Percentiles rank a stretch among this genome's conserved stretches.
These are phyloP conservation scores for Trichophyton mentagrophytes DNA, from an alignment of 2,329 filamentous ascomycete species.

Conservation along the genomic window DNA sequence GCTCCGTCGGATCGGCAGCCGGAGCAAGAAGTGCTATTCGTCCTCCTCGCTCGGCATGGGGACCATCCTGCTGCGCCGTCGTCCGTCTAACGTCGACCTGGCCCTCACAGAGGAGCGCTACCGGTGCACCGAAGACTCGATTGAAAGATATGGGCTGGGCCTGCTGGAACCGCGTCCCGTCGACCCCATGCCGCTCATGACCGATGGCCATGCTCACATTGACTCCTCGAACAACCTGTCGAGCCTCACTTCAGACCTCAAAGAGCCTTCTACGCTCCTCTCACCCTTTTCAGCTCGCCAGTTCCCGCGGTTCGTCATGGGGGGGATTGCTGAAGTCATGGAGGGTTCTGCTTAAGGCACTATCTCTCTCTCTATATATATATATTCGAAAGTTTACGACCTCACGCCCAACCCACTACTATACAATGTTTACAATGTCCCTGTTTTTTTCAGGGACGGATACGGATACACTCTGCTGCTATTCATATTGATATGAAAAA, in stretches of 20 bases:
- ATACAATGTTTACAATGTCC: neutral
- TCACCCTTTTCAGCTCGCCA: conserved; percentile 8
- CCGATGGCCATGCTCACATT: conserved; percentile 5
- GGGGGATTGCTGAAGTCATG: conserved; percentile 38
- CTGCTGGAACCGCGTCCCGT: conserved; percentile 36
- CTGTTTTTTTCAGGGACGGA: neutral
- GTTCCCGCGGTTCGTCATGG: conserved; percentile 32
- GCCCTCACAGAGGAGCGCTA: conserved; percentile 32
- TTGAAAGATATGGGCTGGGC: conserved; percentile 30
- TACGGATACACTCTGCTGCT: no score
- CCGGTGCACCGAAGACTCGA: conserved; percentile 26
- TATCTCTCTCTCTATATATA: no score
- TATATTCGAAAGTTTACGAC: neutral
- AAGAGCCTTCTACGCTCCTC: neutral
- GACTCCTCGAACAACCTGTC: conserved; percentile 6
- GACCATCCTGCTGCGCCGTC: conserved; percentile 26
- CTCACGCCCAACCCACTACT: neutral
- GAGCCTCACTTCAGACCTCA: conserved; percentile 1
- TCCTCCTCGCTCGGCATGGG: conserved; percentile 21
- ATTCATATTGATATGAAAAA: neutral
- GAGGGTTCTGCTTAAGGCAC: conserved; percentile 26
- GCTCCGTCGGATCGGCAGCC: conserved; percentile 12
- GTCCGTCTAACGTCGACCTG: conserved; percentile 33
- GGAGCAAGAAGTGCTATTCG: conserved; percentile 21
- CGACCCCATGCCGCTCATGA: conserved; percentile 19